A percentile compares a stretch with the other conserved stretches of the same genome.
Evolutionary conservation across 2,329 filamentous ascomycete genomes (phyloP).

Genomic region (Penicillium paneum): DNA sequence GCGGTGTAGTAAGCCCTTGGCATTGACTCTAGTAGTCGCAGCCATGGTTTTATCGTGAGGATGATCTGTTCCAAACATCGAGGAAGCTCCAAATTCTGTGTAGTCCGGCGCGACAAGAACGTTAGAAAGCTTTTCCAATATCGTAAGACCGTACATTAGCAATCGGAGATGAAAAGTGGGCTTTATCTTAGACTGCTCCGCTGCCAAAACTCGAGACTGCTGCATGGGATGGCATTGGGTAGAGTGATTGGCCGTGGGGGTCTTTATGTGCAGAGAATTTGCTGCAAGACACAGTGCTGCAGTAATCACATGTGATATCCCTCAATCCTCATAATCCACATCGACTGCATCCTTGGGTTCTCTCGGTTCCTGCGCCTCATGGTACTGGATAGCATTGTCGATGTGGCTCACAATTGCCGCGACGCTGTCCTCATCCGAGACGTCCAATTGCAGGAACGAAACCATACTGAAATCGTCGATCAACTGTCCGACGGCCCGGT

Average conservation of each 20-base stretch:
- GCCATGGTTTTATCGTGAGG: neutral
- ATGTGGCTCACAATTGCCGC: constrained; percentile 82
- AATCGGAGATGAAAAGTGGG: neutral
- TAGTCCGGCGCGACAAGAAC: neutral
- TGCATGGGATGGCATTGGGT: neutral
- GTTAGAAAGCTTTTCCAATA: neutral
- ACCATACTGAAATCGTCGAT: constrained; percentile 99
- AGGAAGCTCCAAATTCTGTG: neutral
- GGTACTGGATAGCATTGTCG: constrained; percentile 88
- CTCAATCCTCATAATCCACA: constrained; percentile 47
- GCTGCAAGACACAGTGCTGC: neutral
- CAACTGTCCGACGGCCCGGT: constrained; percentile 80
- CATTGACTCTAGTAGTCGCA: neutral
- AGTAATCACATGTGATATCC: constrained; percentile 6
- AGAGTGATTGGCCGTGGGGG: neutral
- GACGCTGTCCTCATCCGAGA: constrained; percentile 88
- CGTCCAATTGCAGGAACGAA: constrained; percentile 85
- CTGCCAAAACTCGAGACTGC: neutral
- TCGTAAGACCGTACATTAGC: neutral
- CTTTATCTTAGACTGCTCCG: neutral
- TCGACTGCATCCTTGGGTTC: constrained; percentile 70
- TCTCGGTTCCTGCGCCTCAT: constrained; percentile 86
- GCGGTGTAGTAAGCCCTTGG: neutral
- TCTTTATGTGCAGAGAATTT: neutral
- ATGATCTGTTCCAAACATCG: neutral